Evolutionary conservation across 1,139 yeast genomes (phyloP).

Genomic region (Suhomyces terraborum): DNA sequence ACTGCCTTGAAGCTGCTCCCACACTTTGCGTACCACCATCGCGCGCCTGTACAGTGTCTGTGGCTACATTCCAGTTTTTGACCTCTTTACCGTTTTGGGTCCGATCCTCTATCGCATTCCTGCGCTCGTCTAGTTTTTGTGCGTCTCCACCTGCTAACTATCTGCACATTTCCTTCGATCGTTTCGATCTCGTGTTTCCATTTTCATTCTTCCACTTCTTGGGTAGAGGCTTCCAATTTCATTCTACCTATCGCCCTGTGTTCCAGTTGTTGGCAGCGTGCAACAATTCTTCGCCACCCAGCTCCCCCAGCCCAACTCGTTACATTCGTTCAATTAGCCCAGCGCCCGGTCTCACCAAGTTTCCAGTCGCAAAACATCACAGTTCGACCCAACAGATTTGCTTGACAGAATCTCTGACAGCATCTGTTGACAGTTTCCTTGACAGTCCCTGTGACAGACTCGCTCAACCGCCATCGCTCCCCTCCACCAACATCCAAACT

Average conservation of each 20-base stretch:
- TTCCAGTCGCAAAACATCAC: too few species aligned
- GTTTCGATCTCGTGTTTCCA: slow-evolving; percentile 1
- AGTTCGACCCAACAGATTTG: too few species aligned
- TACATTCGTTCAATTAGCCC: too few species aligned
- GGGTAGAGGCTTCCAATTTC: background rate
- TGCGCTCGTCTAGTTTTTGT: slow-evolving; percentile 6
- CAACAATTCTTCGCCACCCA: too few species aligned
- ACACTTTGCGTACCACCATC: background rate
- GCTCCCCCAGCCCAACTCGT: background rate
- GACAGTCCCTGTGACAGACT: too few species aligned
- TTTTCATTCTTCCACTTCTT: background rate
- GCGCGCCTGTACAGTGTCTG: background rate
- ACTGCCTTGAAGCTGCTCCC: background rate
- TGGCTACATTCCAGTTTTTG: background rate
- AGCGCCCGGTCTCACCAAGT: too few species aligned
- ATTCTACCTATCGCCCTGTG: background rate
- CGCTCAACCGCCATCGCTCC: too few species aligned
- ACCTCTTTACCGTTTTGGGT: slow-evolving; percentile 1
- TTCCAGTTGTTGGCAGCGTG: too few species aligned
- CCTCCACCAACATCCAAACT: too few species aligned
- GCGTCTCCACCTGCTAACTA: slow-evolving; percentile 2
- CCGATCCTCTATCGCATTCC: slow-evolving; percentile 3
- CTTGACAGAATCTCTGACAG: too few species aligned
- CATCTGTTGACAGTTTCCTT: too few species aligned
- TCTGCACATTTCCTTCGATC: slow-evolving; percentile 6